Percentiles rank a stretch among this genome's conserved stretches.
These are phyloP conservation scores for Nowakowskiella sp. DNA, from an alignment of 192 early-diverging fungal species.

Conservation along the genomic window DNA sequence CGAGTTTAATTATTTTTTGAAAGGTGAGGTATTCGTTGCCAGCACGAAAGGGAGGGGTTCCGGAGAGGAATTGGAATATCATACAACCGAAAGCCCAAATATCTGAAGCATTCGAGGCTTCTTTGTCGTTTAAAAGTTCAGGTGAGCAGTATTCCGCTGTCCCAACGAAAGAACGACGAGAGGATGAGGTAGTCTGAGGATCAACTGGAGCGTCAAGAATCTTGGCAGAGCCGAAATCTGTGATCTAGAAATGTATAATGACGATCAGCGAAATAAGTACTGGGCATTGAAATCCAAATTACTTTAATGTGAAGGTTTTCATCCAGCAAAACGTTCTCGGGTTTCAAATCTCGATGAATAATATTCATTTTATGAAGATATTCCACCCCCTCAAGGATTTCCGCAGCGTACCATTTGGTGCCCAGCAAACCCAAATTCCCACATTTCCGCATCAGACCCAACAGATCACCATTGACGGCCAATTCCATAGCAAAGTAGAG, in stretches of 20 bases:
- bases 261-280: conserved; percentile 54
- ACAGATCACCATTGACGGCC: conserved; percentile 84
- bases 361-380: conserved; percentile 81
- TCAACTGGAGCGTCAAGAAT: conserved; percentile 27
- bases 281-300: neutral
- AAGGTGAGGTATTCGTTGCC: conserved; percentile 95
- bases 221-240: conserved; percentile 96
- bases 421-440: conserved; percentile 61
- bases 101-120: conserved; percentile 43
- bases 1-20: conserved; percentile 84
- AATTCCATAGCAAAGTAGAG: conserved; percentile 92
- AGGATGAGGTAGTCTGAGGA: neutral
- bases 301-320: conserved; percentile 82
- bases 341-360: conserved; percentile 94
- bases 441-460: conserved; percentile 58
- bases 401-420: conserved; percentile 77
- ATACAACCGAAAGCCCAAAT: conserved; percentile 75
- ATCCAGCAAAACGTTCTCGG: conserved; percentile 86
- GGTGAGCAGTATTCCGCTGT: conserved; percentile 99
- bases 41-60: conserved; percentile 90
- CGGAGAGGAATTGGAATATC: conserved; percentile 82
- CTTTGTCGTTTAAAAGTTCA: conserved; percentile 85
- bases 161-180: conserved; percentile 78
- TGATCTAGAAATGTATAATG: conserved; percentile 77
- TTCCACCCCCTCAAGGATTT: conserved; percentile 78